Evolutionary conservation across 768 basidiomycete species (phyloP).

Genomic region (Suillus bovinus): DNA sequence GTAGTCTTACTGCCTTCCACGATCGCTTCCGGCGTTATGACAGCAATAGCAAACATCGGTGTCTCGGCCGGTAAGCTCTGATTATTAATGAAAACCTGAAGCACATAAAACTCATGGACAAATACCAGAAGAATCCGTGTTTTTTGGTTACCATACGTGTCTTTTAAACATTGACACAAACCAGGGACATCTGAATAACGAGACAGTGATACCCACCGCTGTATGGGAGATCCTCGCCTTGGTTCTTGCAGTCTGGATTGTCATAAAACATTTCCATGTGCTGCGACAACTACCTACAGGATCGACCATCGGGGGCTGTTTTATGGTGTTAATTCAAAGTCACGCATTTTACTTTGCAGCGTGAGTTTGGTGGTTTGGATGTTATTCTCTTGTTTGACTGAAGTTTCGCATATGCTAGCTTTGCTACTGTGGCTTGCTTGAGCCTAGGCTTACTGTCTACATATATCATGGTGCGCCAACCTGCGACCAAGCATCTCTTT

Average conservation of each 20-base stretch:
- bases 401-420: not conserved
- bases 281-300: not conserved
- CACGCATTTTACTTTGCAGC: not conserved
- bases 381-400: not conserved
- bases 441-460: not conserved
- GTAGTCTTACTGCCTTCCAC: not conserved
- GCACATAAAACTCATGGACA: not conserved
- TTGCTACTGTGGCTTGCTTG: not conserved
- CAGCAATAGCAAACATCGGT: not conserved
- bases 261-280: not conserved
- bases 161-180: rapidly evolving
- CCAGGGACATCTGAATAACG: rapidly evolving
- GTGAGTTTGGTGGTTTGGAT: not conserved
- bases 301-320: not conserved
- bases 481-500: not conserved
- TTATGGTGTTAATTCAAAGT: not conserved
- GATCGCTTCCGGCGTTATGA: not conserved
- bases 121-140: not conserved
- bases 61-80: not conserved
- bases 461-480: not conserved
- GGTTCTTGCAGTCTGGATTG: not conserved
- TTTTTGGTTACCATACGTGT: not conserved
- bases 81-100: not conserved
- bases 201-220: not conserved
- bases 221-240: not conserved